Evolutionary conservation across 495 filamentous ascomycete genomes (phyloP).

Genomic region (Tuber aestivum): DNA sequence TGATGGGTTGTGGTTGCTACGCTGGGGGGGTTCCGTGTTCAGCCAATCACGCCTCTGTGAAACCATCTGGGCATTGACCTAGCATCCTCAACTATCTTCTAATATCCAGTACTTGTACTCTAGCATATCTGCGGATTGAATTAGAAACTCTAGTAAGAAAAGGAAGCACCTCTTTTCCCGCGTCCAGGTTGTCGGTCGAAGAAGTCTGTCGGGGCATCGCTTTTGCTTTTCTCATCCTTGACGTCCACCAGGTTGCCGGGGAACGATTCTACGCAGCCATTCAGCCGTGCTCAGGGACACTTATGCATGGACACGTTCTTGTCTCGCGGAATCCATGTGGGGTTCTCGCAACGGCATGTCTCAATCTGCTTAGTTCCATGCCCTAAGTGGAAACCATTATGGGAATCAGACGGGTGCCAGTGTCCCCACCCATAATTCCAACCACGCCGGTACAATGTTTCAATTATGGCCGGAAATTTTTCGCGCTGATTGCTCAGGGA

Average conservation of each 20-base stretch:
- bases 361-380: neutral
- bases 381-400: neutral
- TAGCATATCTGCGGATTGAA: neutral
- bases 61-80: neutral
- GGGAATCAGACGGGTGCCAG: neutral
- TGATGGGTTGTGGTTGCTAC: neutral
- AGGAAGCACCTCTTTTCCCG: neutral
- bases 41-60: neutral
- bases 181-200: neutral
- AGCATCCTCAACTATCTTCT: neutral
- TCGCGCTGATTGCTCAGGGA: neutral
- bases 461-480: neutral
- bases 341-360: neutral
- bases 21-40: neutral
- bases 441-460: neutral
- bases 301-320: constrained; percentile 5
- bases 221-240: neutral
- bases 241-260: neutral
- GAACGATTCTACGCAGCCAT: neutral
- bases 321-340: neutral
- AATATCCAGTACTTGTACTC: neutral
- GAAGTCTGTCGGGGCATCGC: neutral
- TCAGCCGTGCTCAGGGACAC: neutral
- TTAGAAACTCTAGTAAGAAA: neutral
- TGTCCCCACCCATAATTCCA: neutral